These are phyloP conservation scores for Diplogelasinospora grovesii DNA, from an alignment of 495 filamentous ascomycete species.

Conservation along the genomic window DNA sequence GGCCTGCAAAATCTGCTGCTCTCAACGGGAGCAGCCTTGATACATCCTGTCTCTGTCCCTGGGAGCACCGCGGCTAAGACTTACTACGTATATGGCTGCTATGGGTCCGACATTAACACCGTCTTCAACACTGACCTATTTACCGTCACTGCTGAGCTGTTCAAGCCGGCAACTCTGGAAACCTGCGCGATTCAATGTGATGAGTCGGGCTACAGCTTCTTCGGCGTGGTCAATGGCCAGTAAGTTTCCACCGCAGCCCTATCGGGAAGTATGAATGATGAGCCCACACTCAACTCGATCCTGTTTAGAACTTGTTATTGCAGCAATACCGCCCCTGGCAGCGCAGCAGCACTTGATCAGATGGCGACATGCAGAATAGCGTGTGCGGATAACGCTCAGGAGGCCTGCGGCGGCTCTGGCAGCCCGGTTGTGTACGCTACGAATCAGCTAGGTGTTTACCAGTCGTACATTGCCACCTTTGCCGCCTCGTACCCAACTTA, in stretches of 20 bases:
- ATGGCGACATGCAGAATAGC: conserved; percentile 5
- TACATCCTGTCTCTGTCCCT: neutral
- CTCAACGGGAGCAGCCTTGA: neutral
- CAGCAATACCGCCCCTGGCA: neutral
- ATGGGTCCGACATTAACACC: neutral
- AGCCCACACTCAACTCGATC: neutral
- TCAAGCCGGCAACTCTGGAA: conserved; percentile 5
- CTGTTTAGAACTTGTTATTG: conserved; percentile 5
- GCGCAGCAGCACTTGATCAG: neutral
- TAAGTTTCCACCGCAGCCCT: neutral
- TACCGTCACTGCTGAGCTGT: neutral
- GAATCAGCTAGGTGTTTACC: neutral
- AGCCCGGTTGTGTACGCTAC: conserved; percentile 1
- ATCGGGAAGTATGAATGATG: neutral
- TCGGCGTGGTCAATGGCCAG: conserved; percentile 4
- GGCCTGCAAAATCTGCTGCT: too few relatives aligned
- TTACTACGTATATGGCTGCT: conserved; percentile 8
- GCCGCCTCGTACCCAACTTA: neutral
- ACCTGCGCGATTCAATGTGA: neutral
- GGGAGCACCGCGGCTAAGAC: neutral
- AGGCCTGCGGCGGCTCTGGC: neutral
- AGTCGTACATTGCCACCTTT: neutral
- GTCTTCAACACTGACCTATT: neutral
- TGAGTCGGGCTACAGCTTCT: neutral
- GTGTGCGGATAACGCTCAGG: neutral